Percentiles rank a stretch among this genome's conserved stretches.
These are phyloP conservation scores for Metschnikowia matae DNA, from an alignment of 805 yeast species.

Conservation along the genomic window DNA sequence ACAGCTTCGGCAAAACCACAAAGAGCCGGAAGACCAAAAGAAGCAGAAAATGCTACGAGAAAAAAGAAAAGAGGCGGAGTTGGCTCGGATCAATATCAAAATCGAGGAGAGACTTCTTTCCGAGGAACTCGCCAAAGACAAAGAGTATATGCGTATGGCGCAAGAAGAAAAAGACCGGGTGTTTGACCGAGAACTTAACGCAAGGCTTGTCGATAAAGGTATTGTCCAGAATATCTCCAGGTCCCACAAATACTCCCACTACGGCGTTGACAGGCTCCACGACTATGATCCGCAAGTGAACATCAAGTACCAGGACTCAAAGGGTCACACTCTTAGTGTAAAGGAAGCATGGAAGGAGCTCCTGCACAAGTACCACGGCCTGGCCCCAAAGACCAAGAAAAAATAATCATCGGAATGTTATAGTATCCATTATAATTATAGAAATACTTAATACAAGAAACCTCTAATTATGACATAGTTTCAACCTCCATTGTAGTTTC, in stretches of 20 bases:
- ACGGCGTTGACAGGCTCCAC: constrained; percentile 15
- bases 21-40: background rate
- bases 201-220: constrained; percentile 24
- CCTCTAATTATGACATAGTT: too few relatives aligned
- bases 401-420: background rate
- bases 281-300: constrained; percentile 46
- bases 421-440: too few relatives aligned
- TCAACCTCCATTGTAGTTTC: too few relatives aligned
- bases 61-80: constrained; percentile 27
- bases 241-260: constrained; percentile 8
- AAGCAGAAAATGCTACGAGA: constrained; percentile 17
- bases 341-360: constrained; percentile 75
- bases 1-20: constrained; percentile 10
- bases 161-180: constrained; percentile 26
- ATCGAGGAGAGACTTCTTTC: constrained; percentile 33
- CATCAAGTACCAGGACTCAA: constrained; percentile 58
- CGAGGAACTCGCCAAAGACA: constrained; percentile 27
- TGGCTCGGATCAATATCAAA: constrained; percentile 24
- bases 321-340: constrained; percentile 54
- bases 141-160: constrained; percentile 22
- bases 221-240: constrained; percentile 17
- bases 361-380: constrained; percentile 77
- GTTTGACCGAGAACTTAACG: constrained; percentile 28
- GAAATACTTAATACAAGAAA: too few relatives aligned
- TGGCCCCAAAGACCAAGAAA: constrained; percentile 19